Base-by-base conservation (phyloP, 768 basidiomycete species). In the Daedalea quercina region DNA sequence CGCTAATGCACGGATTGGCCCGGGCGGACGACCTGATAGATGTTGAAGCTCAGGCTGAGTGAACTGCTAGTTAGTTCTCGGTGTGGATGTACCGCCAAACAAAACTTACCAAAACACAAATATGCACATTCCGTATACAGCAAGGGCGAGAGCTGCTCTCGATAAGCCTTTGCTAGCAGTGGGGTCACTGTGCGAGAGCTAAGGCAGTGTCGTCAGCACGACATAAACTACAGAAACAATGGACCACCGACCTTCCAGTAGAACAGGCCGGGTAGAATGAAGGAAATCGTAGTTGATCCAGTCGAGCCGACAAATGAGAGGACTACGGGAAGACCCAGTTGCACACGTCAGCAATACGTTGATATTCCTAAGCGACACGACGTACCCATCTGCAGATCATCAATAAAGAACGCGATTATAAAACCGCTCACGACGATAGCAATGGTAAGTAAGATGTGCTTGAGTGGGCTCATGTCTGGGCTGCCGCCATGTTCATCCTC, bases 251-350 rank as follows among this genome's bases (percentile, higher is more conserved):
- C 89, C 85, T 90, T 86, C 86, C 91, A 97, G 72, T 90, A 96
- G 65, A 96, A 88, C 47, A 94, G 70, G 1, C 92, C 94, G 0
- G 94, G 94, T 33, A 96, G 77, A 63, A 98, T 96, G 71, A 97
- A 98, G 1, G 91, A 94, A 54, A 98, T 92, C 19, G 94, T 95
- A 23, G 94, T 96, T 13, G 92, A 95, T 12, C 96, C 96, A 1
- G 94, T 97, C 22, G 93, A 87, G 1, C 96, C 96, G 34, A 99
- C 95, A 65, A 99, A 96, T 3, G 93, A 91, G 31, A 98, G 76
- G 13, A 98, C 95, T 91, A 63, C 35, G 25, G 28, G 15, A 13
- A 17, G 23, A 28, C 40, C n/a, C 53, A 41, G 54, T 53, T 43
- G 37, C 35, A 34, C 28, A 41, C 26, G 41, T 63, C 42, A 61